Evolutionary conservation across 495 filamentous ascomycete species (phyloP).

Genomic region (Neurospora africana): DNA sequence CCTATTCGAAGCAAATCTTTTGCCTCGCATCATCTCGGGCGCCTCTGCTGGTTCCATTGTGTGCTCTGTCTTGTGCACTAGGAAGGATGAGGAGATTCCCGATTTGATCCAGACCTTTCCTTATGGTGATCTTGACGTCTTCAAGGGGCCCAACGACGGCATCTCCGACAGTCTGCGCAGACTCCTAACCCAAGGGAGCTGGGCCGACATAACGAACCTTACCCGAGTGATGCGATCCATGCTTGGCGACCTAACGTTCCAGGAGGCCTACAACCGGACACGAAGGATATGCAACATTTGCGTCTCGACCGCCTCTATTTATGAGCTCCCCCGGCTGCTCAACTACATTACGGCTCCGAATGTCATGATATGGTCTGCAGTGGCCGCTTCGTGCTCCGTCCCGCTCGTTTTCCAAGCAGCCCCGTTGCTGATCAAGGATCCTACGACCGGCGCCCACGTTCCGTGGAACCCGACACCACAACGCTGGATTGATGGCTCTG

Average conservation of each 20-base stretch:
- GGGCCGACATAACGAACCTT: slow-evolving; percentile 74
- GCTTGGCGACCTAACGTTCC: slow-evolving; percentile 84
- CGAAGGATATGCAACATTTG: slow-evolving; percentile 85
- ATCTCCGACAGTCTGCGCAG: slow-evolving; percentile 59
- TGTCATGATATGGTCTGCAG: slow-evolving; percentile 93
- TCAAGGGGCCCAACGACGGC: slow-evolving; percentile 60
- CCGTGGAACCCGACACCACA: slow-evolving; percentile 79
- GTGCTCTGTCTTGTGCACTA: slow-evolving; percentile 71
- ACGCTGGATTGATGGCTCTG: slow-evolving; percentile 85
- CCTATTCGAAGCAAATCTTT: slow-evolving; percentile 60
- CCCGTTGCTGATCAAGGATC: slow-evolving; percentile 74
- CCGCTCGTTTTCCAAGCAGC: slow-evolving; percentile 74
- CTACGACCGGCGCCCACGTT: slow-evolving; percentile 61
- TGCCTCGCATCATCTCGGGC: slow-evolving; percentile 88
- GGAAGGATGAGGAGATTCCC: slow-evolving; percentile 77
- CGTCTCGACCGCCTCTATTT: slow-evolving; percentile 76
- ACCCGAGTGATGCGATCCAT: slow-evolving; percentile 67
- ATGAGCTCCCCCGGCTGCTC: slow-evolving; percentile 74
- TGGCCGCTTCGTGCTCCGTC: slow-evolving; percentile 88
- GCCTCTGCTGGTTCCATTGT: slow-evolving; percentile 94
- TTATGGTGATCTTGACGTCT: slow-evolving; percentile 75
- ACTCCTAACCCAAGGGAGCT: slow-evolving; percentile 68
- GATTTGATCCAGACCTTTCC: slow-evolving; percentile 60
- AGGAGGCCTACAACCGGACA: slow-evolving; percentile 89
- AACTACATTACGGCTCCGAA: slow-evolving; percentile 92